A percentile compares a stretch with the other conserved stretches of the same genome.
Conservation (phyloP, 306 rosid species). For the Lathyrus oleraceus region DNA sequence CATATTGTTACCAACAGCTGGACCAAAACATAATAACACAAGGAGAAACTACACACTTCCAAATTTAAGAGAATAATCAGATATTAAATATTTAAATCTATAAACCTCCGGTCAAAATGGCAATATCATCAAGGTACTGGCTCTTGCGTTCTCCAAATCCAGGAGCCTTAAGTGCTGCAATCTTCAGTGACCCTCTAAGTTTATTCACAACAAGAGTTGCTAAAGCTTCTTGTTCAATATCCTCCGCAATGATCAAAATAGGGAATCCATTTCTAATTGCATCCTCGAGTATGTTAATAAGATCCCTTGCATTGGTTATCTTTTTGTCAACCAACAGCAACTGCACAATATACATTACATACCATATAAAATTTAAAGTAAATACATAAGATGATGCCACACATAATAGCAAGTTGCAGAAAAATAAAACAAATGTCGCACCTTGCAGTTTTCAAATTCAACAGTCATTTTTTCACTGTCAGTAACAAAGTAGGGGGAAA, state of each 20-base stretch:
- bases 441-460: conserved; percentile 95
- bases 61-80: background rate
- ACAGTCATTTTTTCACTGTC: conserved; percentile 98
- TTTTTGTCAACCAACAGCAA: conserved; percentile 94
- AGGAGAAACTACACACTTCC: background rate
- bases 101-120: conserved; percentile 87
- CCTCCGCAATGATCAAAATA: conserved; percentile 78
- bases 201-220: conserved; percentile 96
- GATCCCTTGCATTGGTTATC: conserved; percentile 90
- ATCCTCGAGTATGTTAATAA: conserved; percentile 79
- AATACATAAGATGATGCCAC: background rate
- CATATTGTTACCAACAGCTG: conserved; percentile 11
- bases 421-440: conserved; percentile 24
- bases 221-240: conserved; percentile 97
- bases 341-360: conserved; percentile 45
- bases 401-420: background rate
- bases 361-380: background rate
- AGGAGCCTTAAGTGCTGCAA: conserved; percentile 97
- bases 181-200: conserved; percentile 94
- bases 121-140: conserved; percentile 98
- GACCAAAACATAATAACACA: background rate
- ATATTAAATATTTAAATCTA: background rate
- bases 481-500: conserved; percentile 94
- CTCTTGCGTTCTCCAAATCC: conserved; percentile 99
- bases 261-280: conserved; percentile 93